Evolutionary conservation across 768 basidiomycete species (phyloP).

Genomic region (Chalciporus piperatus): DNA sequence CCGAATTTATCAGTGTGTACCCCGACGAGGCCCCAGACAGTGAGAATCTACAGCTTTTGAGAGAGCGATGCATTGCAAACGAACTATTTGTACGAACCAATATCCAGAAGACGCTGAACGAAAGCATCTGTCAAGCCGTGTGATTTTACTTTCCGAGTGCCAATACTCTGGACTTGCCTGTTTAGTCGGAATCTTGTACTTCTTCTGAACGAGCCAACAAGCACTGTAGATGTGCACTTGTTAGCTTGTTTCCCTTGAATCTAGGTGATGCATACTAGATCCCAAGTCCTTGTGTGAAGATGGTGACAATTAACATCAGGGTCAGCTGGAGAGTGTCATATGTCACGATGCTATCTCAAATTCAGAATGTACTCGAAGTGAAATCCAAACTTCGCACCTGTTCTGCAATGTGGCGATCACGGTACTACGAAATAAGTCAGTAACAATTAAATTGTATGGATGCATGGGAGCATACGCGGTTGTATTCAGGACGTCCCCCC

Average conservation of each 20-base stretch:
- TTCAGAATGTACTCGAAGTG: neutral
- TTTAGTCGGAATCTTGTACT: constrained; percentile 62
- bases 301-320: constrained; percentile 62
- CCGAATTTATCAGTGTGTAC: constrained; percentile 71
- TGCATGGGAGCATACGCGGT: constrained; percentile 49
- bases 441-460: neutral
- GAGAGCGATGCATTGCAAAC: neutral
- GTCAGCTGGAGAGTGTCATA: constrained; percentile 75
- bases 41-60: neutral
- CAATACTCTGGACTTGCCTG: constrained; percentile 25
- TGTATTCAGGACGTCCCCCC: constrained; percentile 76
- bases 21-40: constrained; percentile 73
- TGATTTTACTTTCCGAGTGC: neutral
- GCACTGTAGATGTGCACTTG: constrained; percentile 32
- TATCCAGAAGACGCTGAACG: constrained; percentile 72
- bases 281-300: constrained; percentile 60
- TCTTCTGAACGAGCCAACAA: constrained; percentile 70
- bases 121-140: constrained; percentile 51
- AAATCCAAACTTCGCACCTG: constrained; percentile 38
- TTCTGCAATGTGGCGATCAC: constrained; percentile 72
- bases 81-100: constrained; percentile 42
- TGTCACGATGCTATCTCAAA: constrained; percentile 50
- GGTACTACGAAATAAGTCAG: constrained; percentile 41
- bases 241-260: neutral
- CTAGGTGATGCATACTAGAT: constrained; percentile 52